Evolutionary conservation across 2,329 filamentous ascomycete genomes (phyloP).

Genomic region (Pyricularia grisea): DNA sequence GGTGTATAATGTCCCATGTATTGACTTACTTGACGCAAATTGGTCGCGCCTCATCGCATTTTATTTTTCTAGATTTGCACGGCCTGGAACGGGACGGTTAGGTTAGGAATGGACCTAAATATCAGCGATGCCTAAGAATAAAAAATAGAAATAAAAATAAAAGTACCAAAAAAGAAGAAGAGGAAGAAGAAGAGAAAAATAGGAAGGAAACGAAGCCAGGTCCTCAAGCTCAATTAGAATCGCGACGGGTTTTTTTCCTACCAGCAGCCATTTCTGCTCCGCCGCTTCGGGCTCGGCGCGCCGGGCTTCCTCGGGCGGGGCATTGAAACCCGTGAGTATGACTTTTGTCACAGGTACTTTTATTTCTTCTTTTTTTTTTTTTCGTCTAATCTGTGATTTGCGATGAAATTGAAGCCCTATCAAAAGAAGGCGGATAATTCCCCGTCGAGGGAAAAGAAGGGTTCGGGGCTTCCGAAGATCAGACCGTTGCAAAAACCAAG

Average conservation of each 20-base stretch:
- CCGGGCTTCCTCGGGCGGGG: slow-evolving; percentile 32
- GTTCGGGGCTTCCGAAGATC: background rate
- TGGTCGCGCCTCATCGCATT: background rate
- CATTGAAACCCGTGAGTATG: slow-evolving; percentile 19
- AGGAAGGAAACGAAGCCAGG: background rate
- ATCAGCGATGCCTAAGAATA: slow-evolving; percentile 26
- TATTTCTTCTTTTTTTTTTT: too few relatives aligned
- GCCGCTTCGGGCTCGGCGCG: slow-evolving; percentile 31
- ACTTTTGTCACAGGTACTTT: too few relatives aligned
- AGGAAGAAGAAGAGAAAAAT: background rate
- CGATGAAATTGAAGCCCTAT: background rate
- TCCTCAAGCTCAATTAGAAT: slow-evolving; percentile 11
- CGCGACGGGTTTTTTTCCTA: slow-evolving; percentile 45
- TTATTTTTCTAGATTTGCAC: background rate
- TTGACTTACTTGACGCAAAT: background rate
- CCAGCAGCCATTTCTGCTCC: slow-evolving; percentile 37
- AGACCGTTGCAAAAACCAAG: background rate
- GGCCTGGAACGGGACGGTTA: background rate
- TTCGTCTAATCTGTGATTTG: too few relatives aligned
- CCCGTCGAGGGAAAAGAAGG: background rate
- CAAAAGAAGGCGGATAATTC: background rate
- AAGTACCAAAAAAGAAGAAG: slow-evolving; percentile 4
- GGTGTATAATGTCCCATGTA: too few relatives aligned
- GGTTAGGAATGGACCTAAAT: background rate
- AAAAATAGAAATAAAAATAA: slow-evolving; percentile 7